These are phyloP conservation scores for Tympanopsis confertula DNA, from an alignment of 2,329 filamentous ascomycete genomes.

Conservation along the genomic window DNA sequence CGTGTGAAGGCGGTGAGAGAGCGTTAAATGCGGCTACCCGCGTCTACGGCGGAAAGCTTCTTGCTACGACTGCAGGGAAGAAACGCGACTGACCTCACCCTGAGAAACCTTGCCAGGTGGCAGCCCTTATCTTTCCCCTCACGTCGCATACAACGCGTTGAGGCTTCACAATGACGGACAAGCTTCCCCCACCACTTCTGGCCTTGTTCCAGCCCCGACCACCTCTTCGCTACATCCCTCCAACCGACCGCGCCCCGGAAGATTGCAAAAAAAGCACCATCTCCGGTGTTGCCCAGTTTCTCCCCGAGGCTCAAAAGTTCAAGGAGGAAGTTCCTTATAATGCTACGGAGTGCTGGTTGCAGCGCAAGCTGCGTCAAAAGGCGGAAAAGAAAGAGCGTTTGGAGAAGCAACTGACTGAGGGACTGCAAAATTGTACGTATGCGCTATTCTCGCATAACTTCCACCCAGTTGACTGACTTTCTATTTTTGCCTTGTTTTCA, in stretches of 20 bases:
- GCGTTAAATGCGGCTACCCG: too few species aligned
- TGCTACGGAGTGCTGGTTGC: constrained; percentile 53
- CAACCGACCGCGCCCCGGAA: constrained; percentile 48
- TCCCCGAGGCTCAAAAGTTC: constrained; percentile 42
- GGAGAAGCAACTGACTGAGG: constrained; percentile 37
- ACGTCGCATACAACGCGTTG: too few species aligned
- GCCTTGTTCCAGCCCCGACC: constrained; percentile 58
- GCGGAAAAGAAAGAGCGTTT: constrained; percentile 44
- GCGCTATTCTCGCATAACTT: too few species aligned
- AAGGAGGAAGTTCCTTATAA: constrained; percentile 33
- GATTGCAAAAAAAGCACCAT: constrained; percentile 44
- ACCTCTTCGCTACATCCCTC: constrained; percentile 51
- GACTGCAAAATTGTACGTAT: constrained; percentile 7
- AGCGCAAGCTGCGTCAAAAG: constrained; percentile 46
- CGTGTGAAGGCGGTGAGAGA: too few species aligned
- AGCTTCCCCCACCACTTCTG: constrained; percentile 53
- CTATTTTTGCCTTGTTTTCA: constrained; percentile 11
- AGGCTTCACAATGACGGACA: constrained; percentile 48
- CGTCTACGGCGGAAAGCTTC: too few species aligned
- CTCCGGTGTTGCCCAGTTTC: constrained; percentile 42
- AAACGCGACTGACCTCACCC: too few species aligned
- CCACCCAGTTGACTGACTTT: not conserved
- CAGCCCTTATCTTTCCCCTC: too few species aligned
- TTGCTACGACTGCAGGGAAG: too few species aligned
- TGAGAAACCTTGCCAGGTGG: too few species aligned